A percentile compares a stretch with the other conserved stretches of the same genome.
These are phyloP conservation scores for Sisymbrium irio DNA, from an alignment of 345 rosid species.

Conservation along the genomic window DNA sequence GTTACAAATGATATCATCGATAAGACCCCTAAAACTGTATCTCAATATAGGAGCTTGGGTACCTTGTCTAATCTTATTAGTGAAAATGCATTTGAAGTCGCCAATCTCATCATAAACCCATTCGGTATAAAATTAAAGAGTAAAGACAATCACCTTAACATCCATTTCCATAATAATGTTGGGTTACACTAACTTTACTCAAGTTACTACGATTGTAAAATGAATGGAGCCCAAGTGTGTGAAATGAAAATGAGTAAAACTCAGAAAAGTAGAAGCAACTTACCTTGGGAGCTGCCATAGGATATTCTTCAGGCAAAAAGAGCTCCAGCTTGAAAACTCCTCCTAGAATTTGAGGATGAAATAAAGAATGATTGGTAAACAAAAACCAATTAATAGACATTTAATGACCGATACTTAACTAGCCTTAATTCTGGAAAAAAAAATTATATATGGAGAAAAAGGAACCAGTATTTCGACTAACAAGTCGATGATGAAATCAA, in stretches of 20 bases:
- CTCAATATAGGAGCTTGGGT: background rate
- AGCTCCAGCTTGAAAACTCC: slow-evolving; percentile 98
- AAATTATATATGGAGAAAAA: background rate
- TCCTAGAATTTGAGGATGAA: slow-evolving; percentile 43
- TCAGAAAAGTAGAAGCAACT: background rate
- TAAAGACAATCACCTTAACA: background rate
- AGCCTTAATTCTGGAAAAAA: background rate
- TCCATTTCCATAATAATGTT: background rate
- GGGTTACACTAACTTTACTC: background rate
- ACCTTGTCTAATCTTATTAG: background rate
- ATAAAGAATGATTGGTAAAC: background rate
- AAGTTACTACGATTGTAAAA: background rate
- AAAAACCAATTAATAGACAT: background rate
- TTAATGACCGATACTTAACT: background rate
- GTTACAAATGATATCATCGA: slow-evolving; percentile 17
- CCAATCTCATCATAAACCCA: background rate
- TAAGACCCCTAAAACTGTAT: background rate
- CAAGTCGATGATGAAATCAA: background rate
- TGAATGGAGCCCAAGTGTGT: background rate
- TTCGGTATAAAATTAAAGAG: background rate
- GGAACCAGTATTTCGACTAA: background rate
- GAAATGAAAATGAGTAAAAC: background rate
- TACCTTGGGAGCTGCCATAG: slow-evolving; percentile 99
- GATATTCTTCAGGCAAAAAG: slow-evolving; percentile 98
- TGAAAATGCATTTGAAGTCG: background rate